These are phyloP conservation scores for Ambrosia hybrid DNA, from an alignment of 140 eudicot genomes.

Conservation along the genomic window DNA sequence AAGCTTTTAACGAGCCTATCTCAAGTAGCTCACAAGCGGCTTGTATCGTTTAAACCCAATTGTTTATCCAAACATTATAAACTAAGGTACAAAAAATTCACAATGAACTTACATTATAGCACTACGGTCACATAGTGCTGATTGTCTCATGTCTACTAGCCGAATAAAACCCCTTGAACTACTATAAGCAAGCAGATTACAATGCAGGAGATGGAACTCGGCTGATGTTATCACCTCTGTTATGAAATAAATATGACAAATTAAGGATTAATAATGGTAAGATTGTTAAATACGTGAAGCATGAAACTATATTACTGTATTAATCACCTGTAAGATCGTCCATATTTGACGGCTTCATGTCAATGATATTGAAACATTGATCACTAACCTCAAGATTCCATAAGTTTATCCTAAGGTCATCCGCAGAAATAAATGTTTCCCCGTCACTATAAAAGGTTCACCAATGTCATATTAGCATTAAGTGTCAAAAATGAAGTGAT, in stretches of 20 bases:
- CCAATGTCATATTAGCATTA: slow-evolving; percentile 17
- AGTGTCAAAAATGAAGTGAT: not conserved
- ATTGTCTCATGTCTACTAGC: slow-evolving; percentile 81
- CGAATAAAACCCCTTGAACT: slow-evolving; percentile 85
- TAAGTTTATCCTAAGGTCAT: slow-evolving; percentile 79
- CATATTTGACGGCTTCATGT: slow-evolving; percentile 88
- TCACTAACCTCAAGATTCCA: slow-evolving; percentile 89
- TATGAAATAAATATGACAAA: not conserved
- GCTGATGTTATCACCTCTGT: slow-evolving; percentile 94
- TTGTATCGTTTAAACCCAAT: too few relatives aligned
- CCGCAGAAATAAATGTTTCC: slow-evolving; percentile 84
- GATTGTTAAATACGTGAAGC: slow-evolving; percentile 10
- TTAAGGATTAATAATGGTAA: slow-evolving; percentile 2
- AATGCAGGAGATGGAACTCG: slow-evolving; percentile 78
- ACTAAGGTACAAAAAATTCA: not conserved
- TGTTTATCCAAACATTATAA: too few relatives aligned
- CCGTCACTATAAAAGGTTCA: slow-evolving; percentile 65
- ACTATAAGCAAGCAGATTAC: slow-evolving; percentile 81
- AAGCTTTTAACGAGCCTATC: too few relatives aligned
- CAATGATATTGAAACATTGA: slow-evolving; percentile 83
- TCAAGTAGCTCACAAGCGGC: too few relatives aligned
- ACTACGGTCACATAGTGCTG: slow-evolving; percentile 80
- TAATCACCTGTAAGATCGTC: slow-evolving; percentile 83
- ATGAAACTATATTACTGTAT: not conserved
- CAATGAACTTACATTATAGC: slow-evolving; percentile 58